Evolutionary conservation across 176 grass and related monocot species (phyloP), one percentile per base, ranked within the genome.

Genomic region (Thinopyrum elongatum): DNA sequence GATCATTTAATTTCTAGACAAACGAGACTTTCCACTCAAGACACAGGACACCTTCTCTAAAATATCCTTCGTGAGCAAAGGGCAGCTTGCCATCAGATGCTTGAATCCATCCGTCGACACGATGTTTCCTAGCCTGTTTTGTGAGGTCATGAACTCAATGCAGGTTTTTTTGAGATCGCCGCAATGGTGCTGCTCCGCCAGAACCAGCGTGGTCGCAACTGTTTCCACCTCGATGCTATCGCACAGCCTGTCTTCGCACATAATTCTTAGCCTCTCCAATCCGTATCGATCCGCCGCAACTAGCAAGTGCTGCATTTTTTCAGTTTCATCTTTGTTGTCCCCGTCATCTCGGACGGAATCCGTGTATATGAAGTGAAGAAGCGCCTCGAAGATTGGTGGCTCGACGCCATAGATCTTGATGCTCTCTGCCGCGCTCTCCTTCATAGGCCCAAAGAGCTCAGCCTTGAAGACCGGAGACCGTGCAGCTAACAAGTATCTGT

Each of bases 281-380:
- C 73, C 74, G 29, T 88, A 88, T 25, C 87, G 44, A 8, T 88
- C 80, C 2, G 87, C 87, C 0, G 87, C 81, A 11, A 63, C 72
- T 0, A 70, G 66, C 66, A 70, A 36, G 0, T 70, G 66, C 2
- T 70, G 42, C 42, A 46, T 46, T 46, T 46, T 46, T 46, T 12
- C 42, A 46, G 10, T 46, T 46, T 46, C 42, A 46, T 14, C 42
- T 46, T 46, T 46, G 42, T 14, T 46, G 42, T 46, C 42, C 12
- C 42, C 42, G 13, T 44, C 42, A 44, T 46, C 42, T 46, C 3
- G 11, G 42, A 46, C 12, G 42, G 42, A 46, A 46, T 46, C 42
- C 11, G 42, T 46, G 42, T 46, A 46, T 4, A 39, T 19, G 21
- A 70, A 71, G 21, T 71, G 68, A 39, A 71, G 68, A n/a, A 71